Base-by-base conservation (phyloP, 306 rosid genomes). In the Oemleria cerasiformis region DNA sequence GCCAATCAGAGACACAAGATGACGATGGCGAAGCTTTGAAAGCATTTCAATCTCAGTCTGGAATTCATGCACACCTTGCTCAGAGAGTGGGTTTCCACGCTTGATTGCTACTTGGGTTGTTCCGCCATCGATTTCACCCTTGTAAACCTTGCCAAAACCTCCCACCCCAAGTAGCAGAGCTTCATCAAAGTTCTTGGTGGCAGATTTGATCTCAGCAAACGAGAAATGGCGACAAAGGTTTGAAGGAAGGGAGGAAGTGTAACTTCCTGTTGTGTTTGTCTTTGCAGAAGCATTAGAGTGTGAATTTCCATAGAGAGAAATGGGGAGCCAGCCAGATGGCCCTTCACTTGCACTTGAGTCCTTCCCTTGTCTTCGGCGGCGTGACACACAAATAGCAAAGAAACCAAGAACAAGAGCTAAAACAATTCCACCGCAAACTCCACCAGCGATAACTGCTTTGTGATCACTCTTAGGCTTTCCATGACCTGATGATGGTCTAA, bases 41-140 rank as follows among this genome's bases (percentile, higher is more conserved):
- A 95, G 99, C 99, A 95, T 95, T 78, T 95, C 99, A 79, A 95
- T 95, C 87, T 95, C 99, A 30, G 99, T 95, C 66, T 89, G 99
- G 76, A 95, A 95, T 63, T 95, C 99, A n/a, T 95, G 96, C 34
- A 95, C 96, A 8, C 99, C 99, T 75, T 95, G 99, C 70, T 95
- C 99, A 4, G 99, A 92, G 39, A 95, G 96, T 41, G 99, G 96
- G 68, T 89, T 95, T 71, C 97, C 97, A 16, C 99, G 95, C 80
- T 95, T 95, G 56, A 95, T 95, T 41, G 99, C 99, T n/a, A 95
- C 97, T 75, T 84, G 78, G 67, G 82, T 91, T 3, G 96, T 63
- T 63, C 81, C 96, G 4, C 96, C 92, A 65, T 95, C 97, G 36
- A 95, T 67, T 79, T 86, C 97, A 68, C 99, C 99, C 75, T 85